Evolutionary conservation across 2,329 filamentous ascomycete genomes (phyloP).

Genomic region (Chlorencoelia australis): DNA sequence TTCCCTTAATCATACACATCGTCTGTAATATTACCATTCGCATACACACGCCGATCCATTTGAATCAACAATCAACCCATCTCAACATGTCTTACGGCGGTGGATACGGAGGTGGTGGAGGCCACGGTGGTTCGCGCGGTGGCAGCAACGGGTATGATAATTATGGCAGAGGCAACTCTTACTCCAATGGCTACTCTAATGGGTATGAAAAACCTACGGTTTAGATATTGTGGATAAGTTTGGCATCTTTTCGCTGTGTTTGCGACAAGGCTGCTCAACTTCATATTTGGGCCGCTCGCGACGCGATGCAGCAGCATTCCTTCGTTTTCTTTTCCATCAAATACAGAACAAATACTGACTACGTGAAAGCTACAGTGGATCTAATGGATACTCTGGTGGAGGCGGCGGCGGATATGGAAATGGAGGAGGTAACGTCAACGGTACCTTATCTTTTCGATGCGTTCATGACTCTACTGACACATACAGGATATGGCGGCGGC

Average conservation of each 20-base stretch:
- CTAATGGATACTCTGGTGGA: constrained; percentile 39
- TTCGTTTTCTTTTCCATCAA: constrained; percentile 8
- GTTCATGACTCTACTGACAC: no score
- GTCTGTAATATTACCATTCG: constrained; percentile 7
- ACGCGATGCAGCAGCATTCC: constrained; percentile 16
- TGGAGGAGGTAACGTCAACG: constrained; percentile 24
- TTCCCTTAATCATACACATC: constrained; percentile 6
- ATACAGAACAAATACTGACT: constrained; percentile 29
- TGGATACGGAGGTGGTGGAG: constrained; percentile 44
- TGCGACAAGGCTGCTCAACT: constrained; percentile 10
- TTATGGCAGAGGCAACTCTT: constrained; percentile 35
- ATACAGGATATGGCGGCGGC: constrained; percentile 29
- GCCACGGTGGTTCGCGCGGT: no score
- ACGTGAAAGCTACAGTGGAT: constrained; percentile 32
- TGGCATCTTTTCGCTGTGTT: constrained; percentile 15
- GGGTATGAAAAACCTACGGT: constrained; percentile 34
- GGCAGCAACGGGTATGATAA: constrained; percentile 41
- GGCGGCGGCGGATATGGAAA: constrained; percentile 29
- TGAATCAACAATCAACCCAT: constrained; percentile 6
- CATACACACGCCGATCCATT: constrained; percentile 11
- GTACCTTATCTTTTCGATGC: no score
- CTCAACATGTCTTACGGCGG: constrained; percentile 51
- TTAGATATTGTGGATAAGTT: constrained; percentile 29
- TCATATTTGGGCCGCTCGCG: constrained; percentile 11
- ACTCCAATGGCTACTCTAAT: constrained; percentile 41